Base-by-base conservation (phyloP, 768 basidiomycete genomes). In the Thelephora aurantiotincta region DNA sequence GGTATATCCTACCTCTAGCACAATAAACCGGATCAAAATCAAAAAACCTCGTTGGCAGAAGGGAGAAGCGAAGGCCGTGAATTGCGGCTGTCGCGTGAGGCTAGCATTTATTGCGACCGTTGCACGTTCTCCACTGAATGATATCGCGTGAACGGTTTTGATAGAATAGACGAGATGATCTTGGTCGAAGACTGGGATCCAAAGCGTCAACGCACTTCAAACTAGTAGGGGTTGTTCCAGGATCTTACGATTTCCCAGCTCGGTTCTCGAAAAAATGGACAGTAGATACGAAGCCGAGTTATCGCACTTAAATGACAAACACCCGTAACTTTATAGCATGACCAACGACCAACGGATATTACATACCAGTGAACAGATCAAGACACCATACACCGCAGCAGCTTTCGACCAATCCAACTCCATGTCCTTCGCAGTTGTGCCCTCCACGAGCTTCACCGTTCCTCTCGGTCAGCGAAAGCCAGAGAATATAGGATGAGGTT, bases 351-450 rank as follows among this genome's bases (percentile, higher is more conserved):
- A 41, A 50, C 44, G 22, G 35, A 46, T 6, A 38, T 50, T 50
- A 51, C 62, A 50, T 63, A 89, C 87, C 75, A 56, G 80, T 72
- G 58, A 79, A 85, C 20, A 91, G 63, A 51, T 79, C 77, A 51
- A 66, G 52, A 91, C 75, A 11, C 87, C 88, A 60, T 86, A 81
- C 11, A 87, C 70, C 38, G 84, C 61, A 34, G 75, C 73, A 49
- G 69, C 61, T 14, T 71, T 68, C 6, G 64, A 59, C 81, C 84
- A 85, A 57, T 77, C 69, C 22, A 41, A 16, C 16, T 41, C 38
- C 26, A 9, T 4, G 26, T 30, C 26, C 26, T 30, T 30, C 16
- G 63, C 53, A 12, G 58, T 61, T 6, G 65, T 59, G 19, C 55
- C 56, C 14, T 59, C 65, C 22, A 79, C 50, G 56, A 79, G 75